Base-by-base conservation (phyloP, 1,284 basidiomycete genomes). In the Ganoderma boninense region DNA sequence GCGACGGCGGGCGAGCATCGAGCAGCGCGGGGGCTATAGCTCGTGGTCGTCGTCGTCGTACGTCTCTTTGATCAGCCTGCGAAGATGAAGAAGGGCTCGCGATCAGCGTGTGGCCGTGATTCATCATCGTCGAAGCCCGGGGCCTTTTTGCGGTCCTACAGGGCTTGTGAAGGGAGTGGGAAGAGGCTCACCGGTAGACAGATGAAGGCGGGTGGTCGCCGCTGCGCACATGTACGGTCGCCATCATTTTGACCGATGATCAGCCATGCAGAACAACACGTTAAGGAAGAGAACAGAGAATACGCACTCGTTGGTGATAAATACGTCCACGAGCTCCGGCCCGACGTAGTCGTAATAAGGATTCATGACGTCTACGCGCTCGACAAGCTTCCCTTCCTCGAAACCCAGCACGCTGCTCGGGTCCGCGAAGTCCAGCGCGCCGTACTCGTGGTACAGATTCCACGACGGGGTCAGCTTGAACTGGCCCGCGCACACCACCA, bases 391-490 rank as follows among this genome's bases (percentile, higher is more conserved):
- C 4, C 90, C 94, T 74, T 93, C 91, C 71, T 94, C 90, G 72
- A 92, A 95, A n/a, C 90, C 92, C 26, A 96, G 86, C 32, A 97
- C 95, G 69, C 89, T 88, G 71, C 89, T 93, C 0, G 96, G 96
- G 77, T 95, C 92, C 14, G 93, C 94, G 77, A 69, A 62, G 54
- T 69, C 68, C 40, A 69, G 64, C 64, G 68, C 68, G n/a, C 68
- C 68, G 32, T 69, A 69, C 40, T 66, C 68, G 26, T 69, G 68
- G 77, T 96, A 95, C 74, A 96, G 81, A 80, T 96, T 96, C 96
- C 97, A 99, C 32, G 95, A 85, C 1, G 97, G 97, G 10, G 96
- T 97, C 74, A 99, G 87, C 80, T 99, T 99, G 86, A 97, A 99
- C 80, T 98, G 96, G 1, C 97, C 97, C 0, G 96, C 93, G 74